Conservation (phyloP, 345 rosid species). For the Odontarrhena argentea region DNA sequence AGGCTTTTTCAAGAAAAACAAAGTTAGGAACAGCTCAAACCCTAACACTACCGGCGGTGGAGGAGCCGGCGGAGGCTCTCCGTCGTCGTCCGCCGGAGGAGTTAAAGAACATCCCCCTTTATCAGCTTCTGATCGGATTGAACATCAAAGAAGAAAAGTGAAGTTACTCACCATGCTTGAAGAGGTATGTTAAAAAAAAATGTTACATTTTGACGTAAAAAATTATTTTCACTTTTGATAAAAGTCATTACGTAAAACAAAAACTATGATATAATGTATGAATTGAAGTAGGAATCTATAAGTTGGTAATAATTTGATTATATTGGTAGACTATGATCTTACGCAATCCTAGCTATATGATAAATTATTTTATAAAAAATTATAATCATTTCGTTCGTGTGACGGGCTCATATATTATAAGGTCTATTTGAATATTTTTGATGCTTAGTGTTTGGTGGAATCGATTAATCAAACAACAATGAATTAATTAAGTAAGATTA, state of each 20-base stretch:
- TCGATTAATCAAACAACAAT: slow-evolving; percentile 34
- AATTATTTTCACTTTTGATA: neutral
- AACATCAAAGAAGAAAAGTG: slow-evolving; percentile 94
- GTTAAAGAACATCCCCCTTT: slow-evolving; percentile 59
- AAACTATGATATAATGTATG: slow-evolving; percentile 28
- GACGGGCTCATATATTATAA: slow-evolving; percentile 15
- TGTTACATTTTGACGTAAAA: neutral
- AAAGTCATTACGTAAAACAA: slow-evolving; percentile 13
- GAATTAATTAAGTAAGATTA: slow-evolving; percentile 3
- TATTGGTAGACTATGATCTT: slow-evolving; percentile 48
- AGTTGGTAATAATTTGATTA: slow-evolving; percentile 43
- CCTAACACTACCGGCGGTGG: slow-evolving; percentile 57
- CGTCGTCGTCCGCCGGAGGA: slow-evolving; percentile 47
- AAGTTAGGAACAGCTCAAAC: slow-evolving; percentile 52
- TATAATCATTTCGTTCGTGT: slow-evolving; percentile 8
- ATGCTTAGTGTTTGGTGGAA: slow-evolving; percentile 38
- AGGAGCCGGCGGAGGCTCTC: slow-evolving; percentile 46
- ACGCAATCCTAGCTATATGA: slow-evolving; percentile 28
- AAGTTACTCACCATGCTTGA: slow-evolving; percentile 95
- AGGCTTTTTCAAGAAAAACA: slow-evolving; percentile 71
- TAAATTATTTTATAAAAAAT: neutral
- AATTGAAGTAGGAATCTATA: slow-evolving; percentile 3
- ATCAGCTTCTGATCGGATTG: slow-evolving; percentile 85
- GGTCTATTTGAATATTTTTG: slow-evolving; percentile 18
- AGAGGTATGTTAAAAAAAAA: slow-evolving; percentile 69